Conservation (phyloP, 768 basidiomycete genomes). For the Boletus speciosus region DNA sequence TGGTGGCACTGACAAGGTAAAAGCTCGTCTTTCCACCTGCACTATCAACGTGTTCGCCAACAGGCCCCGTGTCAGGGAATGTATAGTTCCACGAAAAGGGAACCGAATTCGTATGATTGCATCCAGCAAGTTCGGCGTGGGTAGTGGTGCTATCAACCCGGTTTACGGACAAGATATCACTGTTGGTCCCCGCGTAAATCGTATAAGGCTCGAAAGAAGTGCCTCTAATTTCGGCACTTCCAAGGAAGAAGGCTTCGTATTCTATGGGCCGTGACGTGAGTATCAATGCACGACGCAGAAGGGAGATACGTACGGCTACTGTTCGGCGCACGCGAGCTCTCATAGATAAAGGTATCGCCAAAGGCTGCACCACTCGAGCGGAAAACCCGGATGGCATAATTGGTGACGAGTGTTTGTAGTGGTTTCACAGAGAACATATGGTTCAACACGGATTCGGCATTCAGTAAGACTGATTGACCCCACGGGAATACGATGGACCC, state of each 20-base stretch:
- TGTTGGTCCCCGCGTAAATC: slow-evolving; percentile 11
- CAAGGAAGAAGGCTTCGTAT: slow-evolving; percentile 11
- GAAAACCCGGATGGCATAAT: slow-evolving; percentile 6
- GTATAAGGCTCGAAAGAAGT: slow-evolving; percentile 6
- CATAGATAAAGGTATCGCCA: background rate
- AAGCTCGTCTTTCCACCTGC: slow-evolving; percentile 7
- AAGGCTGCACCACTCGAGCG: background rate
- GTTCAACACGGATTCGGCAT: slow-evolving; percentile 7
- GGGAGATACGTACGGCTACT: slow-evolving; percentile 1
- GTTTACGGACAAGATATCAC: background rate
- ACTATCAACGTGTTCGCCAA: slow-evolving; percentile 1
- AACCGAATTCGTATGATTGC: background rate
- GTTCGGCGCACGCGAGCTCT: slow-evolving; percentile 5
- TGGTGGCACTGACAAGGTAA: background rate
- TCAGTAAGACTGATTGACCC: slow-evolving; percentile 3
- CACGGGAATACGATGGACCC: slow-evolving; percentile 12
- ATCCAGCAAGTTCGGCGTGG: slow-evolving; percentile 7
- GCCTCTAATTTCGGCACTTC: slow-evolving; percentile 6
- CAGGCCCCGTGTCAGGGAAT: background rate
- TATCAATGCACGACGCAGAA: background rate
- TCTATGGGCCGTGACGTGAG: background rate
- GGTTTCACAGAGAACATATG: slow-evolving; percentile 17
- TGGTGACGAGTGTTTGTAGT: slow-evolving; percentile 5
- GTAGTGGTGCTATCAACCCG: background rate
- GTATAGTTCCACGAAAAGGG: slow-evolving; percentile 10